A percentile compares a stretch with the other conserved stretches of the same genome.
Evolutionary conservation across 371 early-diverging fungal genomes (phyloP).

Genomic region (Coemansia sp.): DNA sequence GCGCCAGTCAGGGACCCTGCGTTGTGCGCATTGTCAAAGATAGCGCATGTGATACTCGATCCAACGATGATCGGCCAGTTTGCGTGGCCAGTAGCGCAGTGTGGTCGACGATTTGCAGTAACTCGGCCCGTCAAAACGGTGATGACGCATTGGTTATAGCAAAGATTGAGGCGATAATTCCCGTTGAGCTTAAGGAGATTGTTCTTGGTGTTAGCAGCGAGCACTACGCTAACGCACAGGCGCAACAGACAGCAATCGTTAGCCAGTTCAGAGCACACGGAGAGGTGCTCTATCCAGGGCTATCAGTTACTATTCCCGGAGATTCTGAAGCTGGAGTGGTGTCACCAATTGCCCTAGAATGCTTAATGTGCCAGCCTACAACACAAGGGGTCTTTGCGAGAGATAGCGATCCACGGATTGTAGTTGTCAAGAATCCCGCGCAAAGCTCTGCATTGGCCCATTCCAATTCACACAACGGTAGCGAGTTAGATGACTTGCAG

Average conservation of each 20-base stretch:
- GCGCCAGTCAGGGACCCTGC: background rate
- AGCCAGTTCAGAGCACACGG: constrained; percentile 9
- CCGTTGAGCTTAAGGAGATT: constrained; percentile 37
- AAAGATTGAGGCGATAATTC: constrained; percentile 26
- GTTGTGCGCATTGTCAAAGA: constrained; percentile 11
- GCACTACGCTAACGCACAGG: constrained; percentile 31
- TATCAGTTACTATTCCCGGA: background rate
- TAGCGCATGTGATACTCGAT: background rate
- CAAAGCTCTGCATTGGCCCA: background rate
- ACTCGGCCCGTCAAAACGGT: too few relatives aligned
- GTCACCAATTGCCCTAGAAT: constrained; percentile 11
- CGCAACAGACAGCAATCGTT: constrained; percentile 21
- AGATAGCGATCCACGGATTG: constrained; percentile 16
- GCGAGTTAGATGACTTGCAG: background rate
- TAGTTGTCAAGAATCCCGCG: constrained; percentile 20
- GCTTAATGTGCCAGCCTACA: constrained; percentile 49
- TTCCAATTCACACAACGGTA: background rate
- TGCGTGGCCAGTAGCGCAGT: constrained; percentile 1
- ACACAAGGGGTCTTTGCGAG: constrained; percentile 23
- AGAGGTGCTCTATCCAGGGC: constrained; percentile 18
- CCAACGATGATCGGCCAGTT: background rate
- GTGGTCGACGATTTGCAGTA: constrained; percentile 6
- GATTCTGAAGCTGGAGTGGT: background rate
- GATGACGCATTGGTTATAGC: constrained; percentile 7
- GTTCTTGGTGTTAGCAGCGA: constrained; percentile 36